Conservation (phyloP, 116 monocot genomes). For the Cymodocea nodosa region DNA sequence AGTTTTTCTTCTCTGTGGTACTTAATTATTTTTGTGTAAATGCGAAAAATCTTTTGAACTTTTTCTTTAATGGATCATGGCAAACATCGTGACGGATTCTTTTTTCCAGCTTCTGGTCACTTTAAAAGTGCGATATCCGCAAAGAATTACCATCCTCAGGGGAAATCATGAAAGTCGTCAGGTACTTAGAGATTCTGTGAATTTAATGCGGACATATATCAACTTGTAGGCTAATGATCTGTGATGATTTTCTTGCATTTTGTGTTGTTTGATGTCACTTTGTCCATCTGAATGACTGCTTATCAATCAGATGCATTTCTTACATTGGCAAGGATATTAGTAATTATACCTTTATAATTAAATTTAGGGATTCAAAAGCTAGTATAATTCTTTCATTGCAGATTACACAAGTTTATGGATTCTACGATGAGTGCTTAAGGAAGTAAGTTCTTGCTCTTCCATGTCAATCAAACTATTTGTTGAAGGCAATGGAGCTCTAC, state of each 20-base stretch:
- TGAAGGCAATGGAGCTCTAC: background rate
- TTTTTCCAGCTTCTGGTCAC: slow-evolving; percentile 76
- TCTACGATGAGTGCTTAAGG: slow-evolving; percentile 93
- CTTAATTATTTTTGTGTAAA: no score
- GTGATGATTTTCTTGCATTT: no score
- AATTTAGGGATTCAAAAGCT: background rate
- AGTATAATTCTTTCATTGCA: slow-evolving; percentile 19
- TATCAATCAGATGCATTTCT: no score
- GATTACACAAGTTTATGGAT: slow-evolving; percentile 99
- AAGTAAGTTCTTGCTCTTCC: slow-evolving; percentile 48
- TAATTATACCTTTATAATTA: background rate
- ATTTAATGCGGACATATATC: no score
- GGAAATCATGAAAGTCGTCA: slow-evolving; percentile 99
- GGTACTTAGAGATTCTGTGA: slow-evolving; percentile 19
- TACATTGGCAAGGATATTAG: no score
- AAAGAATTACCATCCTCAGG: slow-evolving; percentile 88
- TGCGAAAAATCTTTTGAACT: no score
- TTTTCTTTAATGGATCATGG: background rate
- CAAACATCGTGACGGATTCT: background rate
- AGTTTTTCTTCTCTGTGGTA: no score
- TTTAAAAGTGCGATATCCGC: slow-evolving; percentile 90
- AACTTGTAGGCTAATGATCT: no score
- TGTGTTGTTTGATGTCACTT: no score
- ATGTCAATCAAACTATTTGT: background rate
- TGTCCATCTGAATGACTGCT: no score